These are phyloP conservation scores for Rhododendron vialii DNA, from an alignment of 148 eudicot genomes.

Conservation along the genomic window DNA sequence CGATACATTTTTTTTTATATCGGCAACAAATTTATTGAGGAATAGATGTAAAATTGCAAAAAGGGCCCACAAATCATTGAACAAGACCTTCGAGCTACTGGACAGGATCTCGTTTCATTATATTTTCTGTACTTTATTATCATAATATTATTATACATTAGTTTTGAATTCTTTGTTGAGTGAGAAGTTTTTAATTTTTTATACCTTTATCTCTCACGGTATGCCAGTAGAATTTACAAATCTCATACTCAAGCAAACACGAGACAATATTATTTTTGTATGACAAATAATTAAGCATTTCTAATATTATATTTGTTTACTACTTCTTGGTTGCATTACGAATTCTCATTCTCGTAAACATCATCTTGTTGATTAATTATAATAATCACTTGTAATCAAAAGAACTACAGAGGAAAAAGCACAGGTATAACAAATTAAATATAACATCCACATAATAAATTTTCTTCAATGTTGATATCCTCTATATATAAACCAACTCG, in stretches of 20 bases:
- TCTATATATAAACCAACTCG: not conserved
- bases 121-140: not conserved
- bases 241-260: not conserved
- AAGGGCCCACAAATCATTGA: not conserved
- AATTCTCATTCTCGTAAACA: not conserved
- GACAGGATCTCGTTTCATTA: not conserved
- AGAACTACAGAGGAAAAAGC: not conserved
- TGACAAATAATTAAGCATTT: not conserved
- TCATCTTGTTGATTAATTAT: not conserved
- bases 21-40: no score
- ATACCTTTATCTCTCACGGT: not conserved
- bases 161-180: not conserved
- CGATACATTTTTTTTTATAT: no score
- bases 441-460: not conserved
- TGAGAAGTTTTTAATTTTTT: not conserved
- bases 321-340: not conserved
- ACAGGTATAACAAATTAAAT: not conserved
- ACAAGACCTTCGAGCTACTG: not conserved
- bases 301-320: not conserved
- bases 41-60: no score
- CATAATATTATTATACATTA: not conserved
- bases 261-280: not conserved
- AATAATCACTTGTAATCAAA: not conserved
- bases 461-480: not conserved
- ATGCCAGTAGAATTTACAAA: not conserved